Conservation (phyloP, 345 rosid genomes). For the Pistacia atlantica region DNA sequence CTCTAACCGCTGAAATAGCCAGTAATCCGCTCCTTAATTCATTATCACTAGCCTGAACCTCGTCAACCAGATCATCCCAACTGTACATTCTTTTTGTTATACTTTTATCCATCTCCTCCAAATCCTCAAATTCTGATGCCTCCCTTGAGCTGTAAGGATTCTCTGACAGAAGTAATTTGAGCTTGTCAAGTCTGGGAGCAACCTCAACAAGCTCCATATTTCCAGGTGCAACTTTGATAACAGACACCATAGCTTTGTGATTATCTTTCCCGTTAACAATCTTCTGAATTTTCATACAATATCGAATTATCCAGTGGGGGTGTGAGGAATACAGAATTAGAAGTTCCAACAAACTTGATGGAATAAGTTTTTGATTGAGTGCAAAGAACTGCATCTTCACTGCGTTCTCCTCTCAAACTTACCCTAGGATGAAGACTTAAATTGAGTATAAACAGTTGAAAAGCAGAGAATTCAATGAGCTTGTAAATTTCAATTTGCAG, state of each 20-base stretch:
- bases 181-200: constrained; percentile 87
- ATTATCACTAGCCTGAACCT: constrained; percentile 83
- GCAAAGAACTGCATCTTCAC: constrained; percentile 93
- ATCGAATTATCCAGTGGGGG: constrained; percentile 54
- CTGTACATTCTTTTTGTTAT: constrained; percentile 39
- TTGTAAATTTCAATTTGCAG: neutral
- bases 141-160: constrained; percentile 56
- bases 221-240: constrained; percentile 69
- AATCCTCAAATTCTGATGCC: constrained; percentile 36
- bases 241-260: constrained; percentile 38
- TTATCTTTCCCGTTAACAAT: constrained; percentile 24
- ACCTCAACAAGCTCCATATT: constrained; percentile 80
- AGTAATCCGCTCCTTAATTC: constrained; percentile 58
- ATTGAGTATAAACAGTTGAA: neutral
- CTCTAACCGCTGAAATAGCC: constrained; percentile 77
- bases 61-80: constrained; percentile 71
- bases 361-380: constrained; percentile 80
- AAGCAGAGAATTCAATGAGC: neutral
- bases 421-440: constrained; percentile 42
- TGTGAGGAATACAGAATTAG: constrained; percentile 75
- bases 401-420: constrained; percentile 73
- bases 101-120: constrained; percentile 29
- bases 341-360: constrained; percentile 79
- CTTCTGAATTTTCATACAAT: constrained; percentile 24
- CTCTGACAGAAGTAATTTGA: constrained; percentile 59